phyloP scores from a whole-genome alignment of 495 filamentous ascomycete genomes.

The Hypomontagnella submonticulosa region DNA sequence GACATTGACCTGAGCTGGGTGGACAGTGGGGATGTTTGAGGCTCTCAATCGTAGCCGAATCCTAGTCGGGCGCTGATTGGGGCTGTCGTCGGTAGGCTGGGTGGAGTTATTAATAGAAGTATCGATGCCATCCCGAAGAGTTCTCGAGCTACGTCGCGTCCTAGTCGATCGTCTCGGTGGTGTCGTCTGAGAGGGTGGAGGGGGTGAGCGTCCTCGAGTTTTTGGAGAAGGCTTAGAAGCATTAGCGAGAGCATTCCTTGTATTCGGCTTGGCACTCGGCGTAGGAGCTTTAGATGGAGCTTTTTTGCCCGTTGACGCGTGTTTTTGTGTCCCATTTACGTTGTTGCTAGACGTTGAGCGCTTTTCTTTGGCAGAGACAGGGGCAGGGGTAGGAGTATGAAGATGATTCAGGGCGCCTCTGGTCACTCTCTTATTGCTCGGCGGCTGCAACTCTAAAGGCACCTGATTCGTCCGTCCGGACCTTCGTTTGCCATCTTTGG shows the following conservation, averaged over 20 bases:
- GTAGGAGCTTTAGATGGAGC: slow-evolving; percentile 41
- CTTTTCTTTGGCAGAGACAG: slow-evolving; percentile 36
- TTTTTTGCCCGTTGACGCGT: slow-evolving; percentile 39
- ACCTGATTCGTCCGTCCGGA: slow-evolving; percentile 83
- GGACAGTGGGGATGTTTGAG: slow-evolving; percentile 61
- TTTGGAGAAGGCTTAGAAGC: slow-evolving; percentile 45
- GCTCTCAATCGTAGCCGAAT: slow-evolving; percentile 53
- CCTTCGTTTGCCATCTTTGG: slow-evolving; percentile 83
- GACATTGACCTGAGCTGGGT: slow-evolving; percentile 62
- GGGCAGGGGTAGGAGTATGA: slow-evolving; percentile 33
- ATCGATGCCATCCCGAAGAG: slow-evolving; percentile 28
- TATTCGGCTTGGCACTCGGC: slow-evolving; percentile 47
- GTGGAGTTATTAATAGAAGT: slow-evolving; percentile 38
- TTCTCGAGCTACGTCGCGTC: slow-evolving; percentile 54
- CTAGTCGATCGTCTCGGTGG: slow-evolving; percentile 49
- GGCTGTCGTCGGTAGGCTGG: slow-evolving; percentile 44
- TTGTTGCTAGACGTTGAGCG: slow-evolving; percentile 30
- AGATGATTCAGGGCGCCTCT: slow-evolving; percentile 53
- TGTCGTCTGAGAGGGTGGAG: slow-evolving; percentile 47
- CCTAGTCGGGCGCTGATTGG: slow-evolving; percentile 53
- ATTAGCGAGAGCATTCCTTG: slow-evolving; percentile 36
- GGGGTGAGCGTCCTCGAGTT: slow-evolving; percentile 48
- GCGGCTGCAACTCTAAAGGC: slow-evolving; percentile 75
- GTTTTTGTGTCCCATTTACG: slow-evolving; percentile 50
- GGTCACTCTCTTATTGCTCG: slow-evolving; percentile 69